Percentiles rank a stretch among this genome's conserved stretches.
These are phyloP conservation scores for Cercospora citrullina DNA, from an alignment of 2,329 filamentous ascomycete genomes.

Conservation along the genomic window DNA sequence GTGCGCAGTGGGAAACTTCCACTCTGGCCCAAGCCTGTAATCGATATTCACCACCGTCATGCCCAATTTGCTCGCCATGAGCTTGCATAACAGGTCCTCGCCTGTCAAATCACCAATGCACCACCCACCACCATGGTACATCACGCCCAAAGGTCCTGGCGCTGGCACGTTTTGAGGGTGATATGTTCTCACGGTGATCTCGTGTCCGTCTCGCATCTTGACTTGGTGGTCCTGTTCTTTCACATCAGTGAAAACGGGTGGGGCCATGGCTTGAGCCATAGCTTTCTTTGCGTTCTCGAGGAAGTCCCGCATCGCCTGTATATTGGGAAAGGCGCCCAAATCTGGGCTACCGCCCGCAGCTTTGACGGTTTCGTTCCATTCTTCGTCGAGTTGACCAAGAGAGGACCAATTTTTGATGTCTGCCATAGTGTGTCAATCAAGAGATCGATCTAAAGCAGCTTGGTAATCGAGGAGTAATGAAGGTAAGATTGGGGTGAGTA, in stretches of 20 bases:
- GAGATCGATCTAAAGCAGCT: background rate
- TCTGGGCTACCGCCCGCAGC: constrained; percentile 31
- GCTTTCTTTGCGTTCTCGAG: constrained; percentile 15
- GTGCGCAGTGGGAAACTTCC: constrained; percentile 51
- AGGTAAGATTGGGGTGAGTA: background rate
- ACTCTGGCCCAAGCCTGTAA: constrained; percentile 55
- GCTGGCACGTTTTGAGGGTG: constrained; percentile 27
- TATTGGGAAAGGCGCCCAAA: constrained; percentile 31
- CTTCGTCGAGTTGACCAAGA: constrained; percentile 28
- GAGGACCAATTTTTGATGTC: constrained; percentile 34
- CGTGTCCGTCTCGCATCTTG: constrained; percentile 37
- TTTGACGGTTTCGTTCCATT: constrained; percentile 29
- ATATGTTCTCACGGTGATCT: constrained; percentile 37
- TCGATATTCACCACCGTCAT: constrained; percentile 52
- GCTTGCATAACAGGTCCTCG: constrained; percentile 46
- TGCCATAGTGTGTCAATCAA: constrained; percentile 25
- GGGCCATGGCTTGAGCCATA: background rate
- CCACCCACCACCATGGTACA: constrained; percentile 51
- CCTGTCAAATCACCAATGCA: constrained; percentile 47
- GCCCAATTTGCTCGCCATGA: constrained; percentile 41
- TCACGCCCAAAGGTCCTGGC: constrained; percentile 37
- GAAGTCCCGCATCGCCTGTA: constrained; percentile 25
- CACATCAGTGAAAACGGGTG: constrained; percentile 26
- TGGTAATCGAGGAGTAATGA: background rate
- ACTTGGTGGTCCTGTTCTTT: constrained; percentile 45